Base-by-base conservation (phyloP, 2,329 filamentous ascomycete species). In the Penicillium sp. region DNA sequence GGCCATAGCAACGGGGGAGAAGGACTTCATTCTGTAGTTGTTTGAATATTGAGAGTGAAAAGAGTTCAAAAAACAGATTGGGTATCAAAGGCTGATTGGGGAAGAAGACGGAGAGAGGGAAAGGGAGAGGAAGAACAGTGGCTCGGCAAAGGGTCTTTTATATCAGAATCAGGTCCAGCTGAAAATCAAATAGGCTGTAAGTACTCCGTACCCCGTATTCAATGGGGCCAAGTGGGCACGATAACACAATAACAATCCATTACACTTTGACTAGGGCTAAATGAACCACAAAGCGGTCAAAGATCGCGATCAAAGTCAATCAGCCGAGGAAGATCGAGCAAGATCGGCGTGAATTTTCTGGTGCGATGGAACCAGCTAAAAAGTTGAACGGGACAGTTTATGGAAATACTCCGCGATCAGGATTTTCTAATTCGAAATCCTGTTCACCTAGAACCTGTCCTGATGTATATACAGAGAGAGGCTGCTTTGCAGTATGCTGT, bases 1-100 rank as follows among this genome's bases (percentile, higher is more conserved):
- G 49, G 59, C 62, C 44, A 69, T 44, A 44, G 61, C 59, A 48
- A 67, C 31, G 15, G 50, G 50, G 6, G 63, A 54, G 58, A 66
- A 58, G 29, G 64, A 58, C 66, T 67, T 69, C 66, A 69, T 69
- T 46, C 51, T 65, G 59, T 37, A 33, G 45, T 42, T 46, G 27
- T 20, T 9, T 4, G 18, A 24, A 29, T 24, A 27, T 47, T 12
- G 13, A 35, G 29, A 47, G 24, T 28, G 33, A 27, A 32, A 29
- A 15, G 41, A 40, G 6, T 33, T 12, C 6, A 43, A 24, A 27
- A 31, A 27, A 13, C 25, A 27, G 37, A 38, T 13, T 12, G 37
- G 25, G 41, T 29, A 46, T 37, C 39, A 46, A 44, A 32, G 24
- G 43, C 49, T 35, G 18, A 6, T 25, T 33, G 27, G 39, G 24